Evolutionary conservation across 352 stramenopile species (phyloP).

Genomic region (Phytopythium delawarense): DNA sequence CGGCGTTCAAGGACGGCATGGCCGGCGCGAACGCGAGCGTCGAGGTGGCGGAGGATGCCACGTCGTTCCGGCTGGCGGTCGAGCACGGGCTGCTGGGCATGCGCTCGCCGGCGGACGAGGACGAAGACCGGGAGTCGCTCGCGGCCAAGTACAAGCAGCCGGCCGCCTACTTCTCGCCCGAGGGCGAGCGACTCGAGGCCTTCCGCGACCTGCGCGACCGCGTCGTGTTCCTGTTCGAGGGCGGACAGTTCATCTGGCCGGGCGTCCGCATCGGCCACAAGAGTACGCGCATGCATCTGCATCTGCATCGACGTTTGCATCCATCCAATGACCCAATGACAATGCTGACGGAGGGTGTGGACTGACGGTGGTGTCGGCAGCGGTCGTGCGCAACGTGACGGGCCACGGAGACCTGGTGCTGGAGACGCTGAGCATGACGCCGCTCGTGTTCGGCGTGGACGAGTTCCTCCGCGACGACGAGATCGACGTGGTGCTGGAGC

Average conservation of each 20-base stretch:
- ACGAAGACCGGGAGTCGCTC: conserved; percentile 13
- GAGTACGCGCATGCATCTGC: conserved; percentile 21
- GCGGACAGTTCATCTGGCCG: conserved; percentile 73
- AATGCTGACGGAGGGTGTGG: neutral
- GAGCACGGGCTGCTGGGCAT: conserved; percentile 28
- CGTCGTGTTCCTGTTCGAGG: conserved; percentile 74
- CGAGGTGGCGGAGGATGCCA: conserved; percentile 34
- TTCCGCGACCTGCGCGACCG: conserved; percentile 36
- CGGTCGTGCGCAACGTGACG: conserved; percentile 34
- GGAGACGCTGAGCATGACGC: conserved; percentile 59
- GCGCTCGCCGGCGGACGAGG: conserved; percentile 13
- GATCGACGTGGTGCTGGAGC: conserved; percentile 66
- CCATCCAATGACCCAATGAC: neutral
- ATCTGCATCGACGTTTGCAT: neutral
- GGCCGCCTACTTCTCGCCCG: conserved; percentile 55
- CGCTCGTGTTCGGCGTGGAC: conserved; percentile 67
- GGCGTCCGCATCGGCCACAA: conserved; percentile 63
- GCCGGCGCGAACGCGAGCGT: conserved; percentile 6
- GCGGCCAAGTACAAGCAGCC: conserved; percentile 62
- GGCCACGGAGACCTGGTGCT: conserved; percentile 43
- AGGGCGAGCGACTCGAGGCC: conserved; percentile 42
- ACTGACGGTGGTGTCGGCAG: conserved; percentile 13
- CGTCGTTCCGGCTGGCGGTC: conserved; percentile 26
- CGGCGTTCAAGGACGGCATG: conserved; percentile 59
- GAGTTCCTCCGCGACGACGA: conserved; percentile 75